Percentiles rank a stretch among this genome's conserved stretches.
Conservation (phyloP, 108 stramenopile species). For the Pseudonitzschia pungens region DNA sequence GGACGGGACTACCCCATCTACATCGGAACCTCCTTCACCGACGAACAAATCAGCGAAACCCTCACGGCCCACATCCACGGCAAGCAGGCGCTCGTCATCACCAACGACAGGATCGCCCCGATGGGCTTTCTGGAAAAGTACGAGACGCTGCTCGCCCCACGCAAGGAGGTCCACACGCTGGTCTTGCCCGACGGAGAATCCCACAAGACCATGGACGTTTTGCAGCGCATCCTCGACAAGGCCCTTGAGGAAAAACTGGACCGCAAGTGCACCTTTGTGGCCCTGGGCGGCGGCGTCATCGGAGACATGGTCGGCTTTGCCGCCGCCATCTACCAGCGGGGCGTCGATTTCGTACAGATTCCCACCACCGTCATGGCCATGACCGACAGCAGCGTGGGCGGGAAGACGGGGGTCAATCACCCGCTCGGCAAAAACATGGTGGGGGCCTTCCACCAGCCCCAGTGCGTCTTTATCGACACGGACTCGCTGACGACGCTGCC, state of each 20-base stretch:
- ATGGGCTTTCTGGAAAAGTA: slow-evolving; percentile 71
- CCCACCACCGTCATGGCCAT: slow-evolving; percentile 99
- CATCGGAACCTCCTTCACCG: slow-evolving; percentile 73
- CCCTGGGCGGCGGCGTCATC: slow-evolving; percentile 97
- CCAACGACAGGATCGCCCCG: slow-evolving; percentile 80
- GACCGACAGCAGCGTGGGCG: slow-evolving; percentile 97
- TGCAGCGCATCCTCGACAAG: slow-evolving; percentile 70
- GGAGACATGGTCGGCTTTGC: slow-evolving; percentile 99
- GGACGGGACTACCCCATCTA: slow-evolving; percentile 89
- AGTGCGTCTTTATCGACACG: slow-evolving; percentile 91
- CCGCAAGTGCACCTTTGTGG: slow-evolving; percentile 91
- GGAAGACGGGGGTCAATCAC: slow-evolving; percentile 98
- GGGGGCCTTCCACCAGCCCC: slow-evolving; percentile 97
- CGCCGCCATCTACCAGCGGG: slow-evolving; percentile 94
- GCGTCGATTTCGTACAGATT: slow-evolving; percentile 94
- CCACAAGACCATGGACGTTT: slow-evolving; percentile 66
- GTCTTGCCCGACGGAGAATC: slow-evolving; percentile 88
- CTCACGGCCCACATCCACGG: slow-evolving; percentile 60
- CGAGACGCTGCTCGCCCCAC: slow-evolving; percentile 37
- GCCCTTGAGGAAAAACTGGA: slow-evolving; percentile 75
- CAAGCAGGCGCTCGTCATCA: slow-evolving; percentile 65
- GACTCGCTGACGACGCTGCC: slow-evolving; percentile 84
- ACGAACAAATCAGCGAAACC: slow-evolving; percentile 49
- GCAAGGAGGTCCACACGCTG: slow-evolving; percentile 61
- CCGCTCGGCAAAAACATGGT: slow-evolving; percentile 98